Evolutionary conservation across 2,329 filamentous ascomycete species (phyloP).

Genomic region (Trichoderma oligosporum): DNA sequence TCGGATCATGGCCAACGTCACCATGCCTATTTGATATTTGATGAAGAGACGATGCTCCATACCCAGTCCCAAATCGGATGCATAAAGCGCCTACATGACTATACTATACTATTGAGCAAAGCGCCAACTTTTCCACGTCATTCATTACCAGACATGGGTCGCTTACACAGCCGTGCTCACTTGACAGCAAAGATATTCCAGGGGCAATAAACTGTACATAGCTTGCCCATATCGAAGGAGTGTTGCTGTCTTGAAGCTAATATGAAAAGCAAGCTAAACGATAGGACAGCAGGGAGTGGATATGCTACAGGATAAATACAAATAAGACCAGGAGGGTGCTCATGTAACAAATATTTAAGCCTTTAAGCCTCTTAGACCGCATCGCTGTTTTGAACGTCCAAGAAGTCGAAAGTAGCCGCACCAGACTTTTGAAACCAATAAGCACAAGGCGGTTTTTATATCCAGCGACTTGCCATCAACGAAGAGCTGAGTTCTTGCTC

Average conservation of each 20-base stretch:
- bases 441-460: too few relatives aligned
- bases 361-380: background rate
- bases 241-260: background rate
- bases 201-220: background rate
- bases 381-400: background rate
- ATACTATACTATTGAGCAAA: constrained; percentile 4
- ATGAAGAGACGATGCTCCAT: background rate
- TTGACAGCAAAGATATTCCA: background rate
- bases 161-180: background rate
- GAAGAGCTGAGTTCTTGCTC: background rate
- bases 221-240: background rate
- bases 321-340: background rate
- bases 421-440: too few relatives aligned
- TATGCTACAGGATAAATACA: background rate
- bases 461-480: too few relatives aligned
- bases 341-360: background rate
- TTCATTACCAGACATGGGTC: constrained; percentile 10
- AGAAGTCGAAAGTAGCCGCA: too few relatives aligned
- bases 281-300: background rate
- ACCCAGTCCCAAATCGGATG: background rate
- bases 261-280: background rate
- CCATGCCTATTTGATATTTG: background rate
- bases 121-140: constrained; percentile 13
- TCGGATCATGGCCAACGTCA: constrained; percentile 10
- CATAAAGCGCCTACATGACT: constrained; percentile 3